A percentile compares a stretch with the other conserved stretches of the same genome.
Evolutionary conservation across 2,329 filamentous ascomycete genomes (phyloP).

Genomic region (Penicillium expansum): DNA sequence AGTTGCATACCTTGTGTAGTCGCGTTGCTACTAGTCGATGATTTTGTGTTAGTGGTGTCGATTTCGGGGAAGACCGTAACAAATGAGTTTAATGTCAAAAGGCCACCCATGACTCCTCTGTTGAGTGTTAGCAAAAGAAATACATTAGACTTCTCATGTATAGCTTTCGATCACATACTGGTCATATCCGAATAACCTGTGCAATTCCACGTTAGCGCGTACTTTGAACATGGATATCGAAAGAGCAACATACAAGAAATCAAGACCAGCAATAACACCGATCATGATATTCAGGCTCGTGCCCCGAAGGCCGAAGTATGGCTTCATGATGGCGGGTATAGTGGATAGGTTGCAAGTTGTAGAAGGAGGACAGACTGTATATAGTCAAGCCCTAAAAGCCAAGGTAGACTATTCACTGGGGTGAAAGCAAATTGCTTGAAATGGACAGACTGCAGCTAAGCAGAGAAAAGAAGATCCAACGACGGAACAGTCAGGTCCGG

Average conservation of each 20-base stretch:
- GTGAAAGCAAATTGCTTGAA: no score
- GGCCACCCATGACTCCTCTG: slow-evolving; percentile 68
- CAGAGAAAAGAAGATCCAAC: slow-evolving; percentile 5
- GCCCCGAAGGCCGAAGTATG: slow-evolving; percentile 66
- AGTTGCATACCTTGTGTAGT: slow-evolving; percentile 36
- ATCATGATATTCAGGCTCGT: slow-evolving; percentile 65
- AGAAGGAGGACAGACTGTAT: neutral
- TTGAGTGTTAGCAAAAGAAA: slow-evolving; percentile 5
- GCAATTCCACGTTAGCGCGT: neutral
- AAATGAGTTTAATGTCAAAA: slow-evolving; percentile 67
- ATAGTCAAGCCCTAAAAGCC: slow-evolving; percentile 10
- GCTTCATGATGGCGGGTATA: slow-evolving; percentile 28
- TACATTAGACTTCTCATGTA: neutral
- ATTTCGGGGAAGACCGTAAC: slow-evolving; percentile 54
- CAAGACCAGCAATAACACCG: slow-evolving; percentile 67
- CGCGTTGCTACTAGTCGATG: slow-evolving; percentile 42
- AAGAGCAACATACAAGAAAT: slow-evolving; percentile 55
- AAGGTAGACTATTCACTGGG: neutral
- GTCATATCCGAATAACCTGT: slow-evolving; percentile 60
- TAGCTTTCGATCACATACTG: slow-evolving; percentile 43
- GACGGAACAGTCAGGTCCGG: neutral
- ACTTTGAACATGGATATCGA: neutral
- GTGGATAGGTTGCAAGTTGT: neutral
- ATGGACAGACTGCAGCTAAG: neutral
- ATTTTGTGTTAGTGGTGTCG: slow-evolving; percentile 41